phyloP scores from a whole-genome alignment of 225 moss, liverwort and hornwort genomes.

The Polytrichum commune region DNA sequence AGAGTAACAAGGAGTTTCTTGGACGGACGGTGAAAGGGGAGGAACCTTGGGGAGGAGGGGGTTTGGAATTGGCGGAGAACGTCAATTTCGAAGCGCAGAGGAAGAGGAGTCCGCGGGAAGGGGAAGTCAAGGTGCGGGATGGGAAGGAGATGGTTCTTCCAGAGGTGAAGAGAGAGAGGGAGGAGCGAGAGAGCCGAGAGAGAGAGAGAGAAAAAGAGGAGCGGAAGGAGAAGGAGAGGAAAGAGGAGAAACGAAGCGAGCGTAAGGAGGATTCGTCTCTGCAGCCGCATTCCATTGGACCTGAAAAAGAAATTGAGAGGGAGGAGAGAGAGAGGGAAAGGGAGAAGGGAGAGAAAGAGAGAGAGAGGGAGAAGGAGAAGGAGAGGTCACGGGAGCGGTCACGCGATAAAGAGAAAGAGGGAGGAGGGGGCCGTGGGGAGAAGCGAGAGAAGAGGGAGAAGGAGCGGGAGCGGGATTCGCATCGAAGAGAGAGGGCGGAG shows the following conservation, averaged over 20 bases:
- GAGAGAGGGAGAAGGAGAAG: constrained; percentile 47
- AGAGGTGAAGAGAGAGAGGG: constrained; percentile 30
- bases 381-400: constrained; percentile 36
- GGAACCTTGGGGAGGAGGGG: constrained; percentile 33
- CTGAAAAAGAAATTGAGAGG: constrained; percentile 43
- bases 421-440: constrained; percentile 38
- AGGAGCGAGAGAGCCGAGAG: no score
- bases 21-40: constrained; percentile 32
- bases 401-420: constrained; percentile 59
- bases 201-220: constrained; percentile 35
- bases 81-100: constrained; percentile 38
- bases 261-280: constrained; percentile 30
- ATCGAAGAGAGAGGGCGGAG: constrained; percentile 51
- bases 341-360: constrained; percentile 60
- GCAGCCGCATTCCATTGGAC: constrained; percentile 24
- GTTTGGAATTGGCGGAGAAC: constrained; percentile 24
- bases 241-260: constrained; percentile 43
- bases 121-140: constrained; percentile 15
- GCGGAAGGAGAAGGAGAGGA: constrained; percentile 54
- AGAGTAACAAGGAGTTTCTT: constrained; percentile 8
- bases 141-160: constrained; percentile 18
- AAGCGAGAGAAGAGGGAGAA: constrained; percentile 69
- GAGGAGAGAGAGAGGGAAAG: constrained; percentile 26
- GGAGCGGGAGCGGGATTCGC: constrained; percentile 53
- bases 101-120: constrained; percentile 45